Evolutionary conservation across 2,329 filamentous ascomycete species (phyloP).

Genomic region (Arachnopeziza araneosa): DNA sequence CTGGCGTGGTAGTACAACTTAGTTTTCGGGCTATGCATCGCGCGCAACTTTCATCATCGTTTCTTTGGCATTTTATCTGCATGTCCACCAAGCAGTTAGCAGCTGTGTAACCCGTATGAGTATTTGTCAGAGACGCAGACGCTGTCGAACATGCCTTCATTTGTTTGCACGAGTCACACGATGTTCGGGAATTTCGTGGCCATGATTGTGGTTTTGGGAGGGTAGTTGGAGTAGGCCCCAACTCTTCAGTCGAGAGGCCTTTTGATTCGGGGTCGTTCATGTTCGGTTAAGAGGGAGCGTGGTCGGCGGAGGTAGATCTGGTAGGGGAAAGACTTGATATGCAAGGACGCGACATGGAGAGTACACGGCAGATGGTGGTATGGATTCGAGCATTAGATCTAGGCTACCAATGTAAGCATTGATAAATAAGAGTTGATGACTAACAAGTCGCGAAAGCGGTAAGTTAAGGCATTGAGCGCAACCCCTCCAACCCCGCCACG

Average conservation of each 20-base stretch:
- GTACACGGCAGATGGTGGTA: no score
- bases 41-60: constrained; percentile 15
- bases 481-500: background rate
- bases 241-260: constrained; percentile 4
- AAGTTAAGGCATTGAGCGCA: background rate
- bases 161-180: constrained; percentile 23
- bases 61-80: constrained; percentile 22
- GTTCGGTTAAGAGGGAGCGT: constrained; percentile 3
- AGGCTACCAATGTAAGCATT: no score
- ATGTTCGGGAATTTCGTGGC: constrained; percentile 19
- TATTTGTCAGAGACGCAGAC: background rate
- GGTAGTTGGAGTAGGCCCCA: background rate
- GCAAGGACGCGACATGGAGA: background rate
- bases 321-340: background rate
- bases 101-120: background rate
- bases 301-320: background rate
- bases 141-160: constrained; percentile 21
- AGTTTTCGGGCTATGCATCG: constrained; percentile 17
- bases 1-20: constrained; percentile 20
- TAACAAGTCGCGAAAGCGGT: no score
- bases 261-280: constrained; percentile 11
- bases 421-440: no score
- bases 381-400: no score
- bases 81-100: constrained; percentile 2
- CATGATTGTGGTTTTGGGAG: constrained; percentile 11